phyloP scores from a whole-genome alignment of 352 stramenopile genomes.

The Globisporangium ultimum region DNA sequence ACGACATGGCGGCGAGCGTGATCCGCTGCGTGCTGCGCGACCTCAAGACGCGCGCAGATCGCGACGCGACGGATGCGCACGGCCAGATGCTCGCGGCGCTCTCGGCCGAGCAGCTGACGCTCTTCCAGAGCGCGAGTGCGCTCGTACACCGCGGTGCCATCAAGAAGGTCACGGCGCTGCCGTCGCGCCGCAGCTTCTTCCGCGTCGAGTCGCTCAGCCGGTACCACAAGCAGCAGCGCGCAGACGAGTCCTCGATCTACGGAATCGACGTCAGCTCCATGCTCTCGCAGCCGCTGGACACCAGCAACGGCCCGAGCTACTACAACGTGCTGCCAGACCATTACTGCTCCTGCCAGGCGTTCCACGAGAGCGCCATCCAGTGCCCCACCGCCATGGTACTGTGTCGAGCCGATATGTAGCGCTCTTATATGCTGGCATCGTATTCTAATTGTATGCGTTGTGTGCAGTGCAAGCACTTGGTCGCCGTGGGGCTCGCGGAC shows the following conservation, averaged over 20 bases:
- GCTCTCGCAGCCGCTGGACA: slow-evolving; percentile 44
- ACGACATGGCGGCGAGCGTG: slow-evolving; percentile 26
- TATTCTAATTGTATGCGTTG: neutral
- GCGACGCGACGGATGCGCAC: slow-evolving; percentile 22
- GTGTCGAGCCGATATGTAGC: neutral
- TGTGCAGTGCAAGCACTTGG: slow-evolving; percentile 69
- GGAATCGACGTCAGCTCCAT: slow-evolving; percentile 12
- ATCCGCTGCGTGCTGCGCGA: slow-evolving; percentile 38
- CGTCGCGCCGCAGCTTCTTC: slow-evolving; percentile 52
- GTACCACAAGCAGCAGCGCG: slow-evolving; percentile 23
- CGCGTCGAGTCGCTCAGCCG: slow-evolving; percentile 66
- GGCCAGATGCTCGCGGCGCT: slow-evolving; percentile 50
- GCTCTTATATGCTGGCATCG: neutral
- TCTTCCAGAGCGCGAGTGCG: slow-evolving; percentile 56
- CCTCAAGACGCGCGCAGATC: slow-evolving; percentile 25
- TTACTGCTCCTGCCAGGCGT: slow-evolving; percentile 59
- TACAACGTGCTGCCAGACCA: slow-evolving; percentile 68
- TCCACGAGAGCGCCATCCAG: slow-evolving; percentile 36
- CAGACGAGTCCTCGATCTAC: neutral
- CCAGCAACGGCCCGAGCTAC: slow-evolving; percentile 43
- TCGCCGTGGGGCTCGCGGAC: slow-evolving; percentile 55
- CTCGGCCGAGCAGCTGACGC: slow-evolving; percentile 27
- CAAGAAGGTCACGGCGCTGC: slow-evolving; percentile 40
- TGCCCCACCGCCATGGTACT: slow-evolving; percentile 44
- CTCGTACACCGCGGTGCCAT: slow-evolving; percentile 44